Conservation (phyloP, 129 eudicot species). For the Lactuca saligna region DNA sequence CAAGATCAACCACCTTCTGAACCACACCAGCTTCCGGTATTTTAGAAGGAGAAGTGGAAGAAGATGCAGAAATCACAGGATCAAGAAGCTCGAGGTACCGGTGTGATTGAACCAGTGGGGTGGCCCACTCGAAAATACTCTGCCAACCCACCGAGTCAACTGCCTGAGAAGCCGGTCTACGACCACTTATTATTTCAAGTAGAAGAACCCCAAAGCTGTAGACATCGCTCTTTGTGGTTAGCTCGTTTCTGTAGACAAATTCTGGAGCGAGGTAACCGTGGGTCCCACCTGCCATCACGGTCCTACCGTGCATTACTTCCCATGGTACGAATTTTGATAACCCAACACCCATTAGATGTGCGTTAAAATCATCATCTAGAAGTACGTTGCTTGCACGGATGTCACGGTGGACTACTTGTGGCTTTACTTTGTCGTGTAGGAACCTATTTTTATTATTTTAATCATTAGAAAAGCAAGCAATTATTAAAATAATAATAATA, state of each 20-base stretch:
- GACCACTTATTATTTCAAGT: conserved; percentile 76
- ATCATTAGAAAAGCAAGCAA: neutral
- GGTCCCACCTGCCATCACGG: conserved; percentile 98
- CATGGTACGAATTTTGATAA: conserved; percentile 91
- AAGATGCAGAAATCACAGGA: conserved; percentile 64
- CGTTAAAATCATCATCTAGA: conserved; percentile 78
- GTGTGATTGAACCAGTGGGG: conserved; percentile 83
- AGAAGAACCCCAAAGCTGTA: conserved; percentile 92
- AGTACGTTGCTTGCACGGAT: conserved; percentile 90
- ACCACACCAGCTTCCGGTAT: conserved; percentile 84
- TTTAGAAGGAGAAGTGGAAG: conserved; percentile 48
- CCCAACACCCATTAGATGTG: conserved; percentile 95
- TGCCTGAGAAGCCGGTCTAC: conserved; percentile 78
- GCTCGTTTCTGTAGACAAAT: conserved; percentile 87
- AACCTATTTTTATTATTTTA: conserved; percentile 45
- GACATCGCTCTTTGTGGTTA: conserved; percentile 91
- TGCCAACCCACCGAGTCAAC: conserved; percentile 90
- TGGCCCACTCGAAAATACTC: conserved; percentile 95
- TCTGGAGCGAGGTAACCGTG: conserved; percentile 97
- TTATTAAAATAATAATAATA: too few species aligned
- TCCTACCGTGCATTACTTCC: conserved; percentile 94
- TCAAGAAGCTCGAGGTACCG: conserved; percentile 78
- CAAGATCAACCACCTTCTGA: conserved; percentile 91
- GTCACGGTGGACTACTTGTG: conserved; percentile 91
- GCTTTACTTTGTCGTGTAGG: conserved; percentile 93